Conservation (phyloP, 176 grass and related monocot genomes). For the Pharus latifolius region DNA sequence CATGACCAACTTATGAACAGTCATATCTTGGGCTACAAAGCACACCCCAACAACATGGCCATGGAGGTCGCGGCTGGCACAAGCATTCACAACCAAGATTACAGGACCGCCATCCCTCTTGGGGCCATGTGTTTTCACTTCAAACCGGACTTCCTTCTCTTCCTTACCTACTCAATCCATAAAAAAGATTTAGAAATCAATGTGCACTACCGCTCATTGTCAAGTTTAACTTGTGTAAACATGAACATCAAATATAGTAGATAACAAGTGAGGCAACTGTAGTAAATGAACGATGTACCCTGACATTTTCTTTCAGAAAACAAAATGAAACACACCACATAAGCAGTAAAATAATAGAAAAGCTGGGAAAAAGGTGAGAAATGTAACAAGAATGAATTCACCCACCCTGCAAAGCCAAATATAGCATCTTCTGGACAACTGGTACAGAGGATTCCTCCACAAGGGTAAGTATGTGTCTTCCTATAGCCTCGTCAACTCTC, state of each 20-base stretch:
- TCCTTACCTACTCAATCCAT: constrained; percentile 50
- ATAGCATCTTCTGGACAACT: constrained; percentile 74
- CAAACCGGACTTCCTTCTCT: constrained; percentile 82
- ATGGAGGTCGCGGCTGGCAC: constrained; percentile 70
- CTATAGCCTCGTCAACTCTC: constrained; percentile 67
- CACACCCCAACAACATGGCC: constrained; percentile 77
- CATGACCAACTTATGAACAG: constrained; percentile 83
- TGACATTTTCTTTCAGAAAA: background rate
- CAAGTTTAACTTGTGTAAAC: background rate
- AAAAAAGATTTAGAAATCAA: constrained; percentile 7
- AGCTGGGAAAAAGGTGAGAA: background rate
- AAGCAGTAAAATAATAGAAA: background rate
- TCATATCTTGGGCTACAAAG: constrained; percentile 97
- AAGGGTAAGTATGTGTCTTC: constrained; percentile 78
- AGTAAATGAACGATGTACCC: too few species aligned
- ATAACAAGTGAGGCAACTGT: background rate
- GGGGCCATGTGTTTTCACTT: constrained; percentile 73
- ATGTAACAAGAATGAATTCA: background rate
- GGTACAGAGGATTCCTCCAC: constrained; percentile 57
- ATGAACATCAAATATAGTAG: background rate
- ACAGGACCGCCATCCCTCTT: constrained; percentile 51
- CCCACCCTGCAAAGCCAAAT: constrained; percentile 73
- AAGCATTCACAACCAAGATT: constrained; percentile 82
- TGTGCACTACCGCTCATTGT: background rate
- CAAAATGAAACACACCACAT: background rate